A percentile compares a stretch with the other conserved stretches of the same genome.
Conservation (phyloP, 768 basidiomycete genomes). For the Amanita inopinata region DNA sequence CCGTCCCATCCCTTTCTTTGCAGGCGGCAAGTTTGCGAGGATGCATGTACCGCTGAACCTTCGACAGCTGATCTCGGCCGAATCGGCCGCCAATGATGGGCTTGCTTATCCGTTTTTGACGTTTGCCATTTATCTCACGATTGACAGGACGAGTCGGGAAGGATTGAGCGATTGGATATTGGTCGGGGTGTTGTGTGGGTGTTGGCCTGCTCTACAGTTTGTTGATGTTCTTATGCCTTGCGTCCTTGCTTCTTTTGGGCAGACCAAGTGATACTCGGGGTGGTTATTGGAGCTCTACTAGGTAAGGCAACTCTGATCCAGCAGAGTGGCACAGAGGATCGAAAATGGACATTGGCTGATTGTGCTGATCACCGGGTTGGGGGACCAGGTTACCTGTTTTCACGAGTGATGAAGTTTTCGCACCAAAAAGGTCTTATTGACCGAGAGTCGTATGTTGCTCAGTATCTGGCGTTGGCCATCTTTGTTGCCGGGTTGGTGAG, state of each 20-base stretch:
- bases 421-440: slow-evolving; percentile 58
- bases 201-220: slow-evolving; percentile 22
- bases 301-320: no score
- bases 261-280: slow-evolving; percentile 8
- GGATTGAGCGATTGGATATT: slow-evolving; percentile 84
- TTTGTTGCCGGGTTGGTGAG: slow-evolving; percentile 74
- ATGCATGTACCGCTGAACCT: slow-evolving; percentile 67
- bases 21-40: slow-evolving; percentile 63
- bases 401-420: slow-evolving; percentile 25
- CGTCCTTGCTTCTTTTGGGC: background rate
- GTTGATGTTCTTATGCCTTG: slow-evolving; percentile 4
- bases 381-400: no score
- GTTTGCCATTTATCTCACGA: slow-evolving; percentile 75
- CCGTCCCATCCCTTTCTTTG: background rate
- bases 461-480: slow-evolving; percentile 65
- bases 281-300: slow-evolving; percentile 1
- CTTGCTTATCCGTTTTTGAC: slow-evolving; percentile 89
- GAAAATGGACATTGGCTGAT: no score
- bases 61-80: slow-evolving; percentile 74
- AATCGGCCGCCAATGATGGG: slow-evolving; percentile 94
- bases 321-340: no score
- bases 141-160: slow-evolving; percentile 49
- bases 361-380: background rate
- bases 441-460: slow-evolving; percentile 80
- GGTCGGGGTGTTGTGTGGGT: slow-evolving; percentile 72